Conservation (phyloP, 1,284 basidiomycete genomes). For the Chalciporus sp. region DNA sequence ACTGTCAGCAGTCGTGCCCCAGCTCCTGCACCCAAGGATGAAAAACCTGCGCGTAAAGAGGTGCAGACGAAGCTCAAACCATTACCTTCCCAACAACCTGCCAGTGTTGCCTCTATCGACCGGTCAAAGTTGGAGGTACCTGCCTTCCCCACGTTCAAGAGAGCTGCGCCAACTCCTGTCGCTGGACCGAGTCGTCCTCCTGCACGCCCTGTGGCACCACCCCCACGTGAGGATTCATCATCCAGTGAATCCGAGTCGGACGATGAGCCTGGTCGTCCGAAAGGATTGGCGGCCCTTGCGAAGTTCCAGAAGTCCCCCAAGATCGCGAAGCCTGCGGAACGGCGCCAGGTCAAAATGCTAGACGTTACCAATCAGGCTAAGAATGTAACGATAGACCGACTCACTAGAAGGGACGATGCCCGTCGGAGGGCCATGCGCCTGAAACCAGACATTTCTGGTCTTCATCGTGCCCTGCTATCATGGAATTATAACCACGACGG, state of each 20-base stretch:
- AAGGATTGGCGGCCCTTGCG: conserved; percentile 62
- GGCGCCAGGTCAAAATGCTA: conserved; percentile 72
- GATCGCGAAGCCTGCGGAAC: conserved; percentile 56
- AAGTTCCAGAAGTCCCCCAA: conserved; percentile 64
- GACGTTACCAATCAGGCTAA: conserved; percentile 51
- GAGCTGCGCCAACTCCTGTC: conserved; percentile 13
- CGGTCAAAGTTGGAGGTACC: conserved; percentile 37
- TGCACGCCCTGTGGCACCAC: conserved; percentile 30
- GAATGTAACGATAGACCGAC: conserved; percentile 50
- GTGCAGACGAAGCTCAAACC: conserved; percentile 25
- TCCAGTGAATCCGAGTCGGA: conserved; percentile 55
- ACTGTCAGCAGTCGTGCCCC: conserved; percentile 16
- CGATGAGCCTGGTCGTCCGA: conserved; percentile 47
- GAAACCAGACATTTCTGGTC: conserved; percentile 78
- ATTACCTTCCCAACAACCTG: conserved; percentile 15
- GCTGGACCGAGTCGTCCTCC: conserved; percentile 18
- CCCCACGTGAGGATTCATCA: conserved; percentile 34
- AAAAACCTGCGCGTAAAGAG: conserved; percentile 25
- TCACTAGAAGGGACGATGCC: conserved; percentile 61
- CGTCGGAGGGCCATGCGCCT: conserved; percentile 70
- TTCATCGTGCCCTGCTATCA: conserved; percentile 82
- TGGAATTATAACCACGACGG: conserved; percentile 85
- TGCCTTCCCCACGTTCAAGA: conserved; percentile 40
- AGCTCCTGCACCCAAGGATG: conserved; percentile 12
- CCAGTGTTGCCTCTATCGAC: conserved; percentile 35